These are phyloP conservation scores for Leccinum variabile DNA, from an alignment of 1,284 basidiomycete genomes.

Conservation along the genomic window DNA sequence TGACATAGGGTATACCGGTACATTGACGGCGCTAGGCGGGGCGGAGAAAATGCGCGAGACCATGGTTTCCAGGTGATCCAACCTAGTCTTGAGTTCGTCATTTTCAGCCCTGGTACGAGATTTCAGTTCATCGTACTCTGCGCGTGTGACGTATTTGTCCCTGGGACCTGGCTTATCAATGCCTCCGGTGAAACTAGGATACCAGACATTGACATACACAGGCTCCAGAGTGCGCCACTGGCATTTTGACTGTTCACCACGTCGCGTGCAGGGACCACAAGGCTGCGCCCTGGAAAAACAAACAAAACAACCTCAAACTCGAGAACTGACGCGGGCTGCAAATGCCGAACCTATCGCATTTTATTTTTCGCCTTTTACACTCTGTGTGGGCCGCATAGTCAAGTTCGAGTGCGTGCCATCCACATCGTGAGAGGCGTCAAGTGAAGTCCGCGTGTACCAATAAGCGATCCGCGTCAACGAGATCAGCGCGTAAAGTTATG, in stretches of 20 bases:
- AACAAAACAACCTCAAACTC: slow-evolving; percentile 17
- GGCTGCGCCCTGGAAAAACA: slow-evolving; percentile 45
- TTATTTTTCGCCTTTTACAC: slow-evolving; percentile 62
- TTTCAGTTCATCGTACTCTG: slow-evolving; percentile 54
- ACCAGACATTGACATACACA: slow-evolving; percentile 41
- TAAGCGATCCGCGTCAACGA: slow-evolving; percentile 11
- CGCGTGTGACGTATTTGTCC: slow-evolving; percentile 56
- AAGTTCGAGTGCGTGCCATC: slow-evolving; percentile 6
- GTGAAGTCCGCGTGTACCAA: background rate
- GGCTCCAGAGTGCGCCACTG: slow-evolving; percentile 59
- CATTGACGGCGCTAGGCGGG: slow-evolving; percentile 26
- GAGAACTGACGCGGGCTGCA: slow-evolving; percentile 18
- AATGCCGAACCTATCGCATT: slow-evolving; percentile 54
- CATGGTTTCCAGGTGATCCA: slow-evolving; percentile 41
- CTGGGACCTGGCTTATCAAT: slow-evolving; percentile 33
- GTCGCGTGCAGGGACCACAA: slow-evolving; percentile 55
- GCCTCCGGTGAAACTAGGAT: slow-evolving; percentile 6
- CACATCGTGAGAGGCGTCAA: background rate
- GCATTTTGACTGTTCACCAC: slow-evolving; percentile 55
- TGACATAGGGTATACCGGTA: slow-evolving; percentile 36
- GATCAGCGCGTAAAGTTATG: slow-evolving; percentile 11
- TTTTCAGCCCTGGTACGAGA: slow-evolving; percentile 42
- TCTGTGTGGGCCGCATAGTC: slow-evolving; percentile 36
- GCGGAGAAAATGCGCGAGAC: slow-evolving; percentile 32
- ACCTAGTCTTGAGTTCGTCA: slow-evolving; percentile 46